Evolutionary conservation across 2,329 filamentous ascomycete genomes (phyloP), one percentile per base, ranked within the genome.

Genomic region (Sordariomycetes sp.): DNA sequence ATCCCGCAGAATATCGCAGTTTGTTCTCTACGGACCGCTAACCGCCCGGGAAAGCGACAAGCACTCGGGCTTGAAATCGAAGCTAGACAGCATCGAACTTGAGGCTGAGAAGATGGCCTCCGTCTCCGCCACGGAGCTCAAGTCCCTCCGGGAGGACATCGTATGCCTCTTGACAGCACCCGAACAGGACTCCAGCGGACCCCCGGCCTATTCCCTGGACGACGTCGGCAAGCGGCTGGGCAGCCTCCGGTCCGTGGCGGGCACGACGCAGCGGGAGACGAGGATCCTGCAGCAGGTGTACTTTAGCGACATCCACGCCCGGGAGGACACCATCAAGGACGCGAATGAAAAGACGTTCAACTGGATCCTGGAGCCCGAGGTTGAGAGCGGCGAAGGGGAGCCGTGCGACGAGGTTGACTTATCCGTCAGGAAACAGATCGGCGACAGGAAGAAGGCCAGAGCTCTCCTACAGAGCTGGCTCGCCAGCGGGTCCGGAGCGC

Each of bases 401-500:
- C 18, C 37, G 12, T 40, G 12, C 10, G 37, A 40, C 18, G 37
- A 40, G 6, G 12, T 12, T 35, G 34, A 35, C 34, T 16, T 40
- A 4, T 40, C 10, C 12, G 37, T 40, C 10, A 3, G 12, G 12
- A 3, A 16, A 40, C 18, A 16, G 12, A 7, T 3, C 12, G 12
- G 3, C 12, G 10, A 40, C 12, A 14, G 37, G 12, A 3, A 16
- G 12, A 40, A 40, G 18, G 37, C 18, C 37, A 40, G n/a, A n/a
- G n/a, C n/a, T n/a, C 37, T 40, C 12, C 37, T 40, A 11, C 37
- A 40, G 12, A 14, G 37, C 18, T 40, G 37, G 37, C 37, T 40
- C 5, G 10, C 37, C 37, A 40, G 10, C 37, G 37, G 37, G 18
- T n/a, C 11, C 43, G 72, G 73, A 10, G 68, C 76, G 34, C 60